Evolutionary conservation across 768 basidiomycete genomes (phyloP), one percentile per base, ranked within the genome.

Genomic region (Boletus rufocinnamomeus): DNA sequence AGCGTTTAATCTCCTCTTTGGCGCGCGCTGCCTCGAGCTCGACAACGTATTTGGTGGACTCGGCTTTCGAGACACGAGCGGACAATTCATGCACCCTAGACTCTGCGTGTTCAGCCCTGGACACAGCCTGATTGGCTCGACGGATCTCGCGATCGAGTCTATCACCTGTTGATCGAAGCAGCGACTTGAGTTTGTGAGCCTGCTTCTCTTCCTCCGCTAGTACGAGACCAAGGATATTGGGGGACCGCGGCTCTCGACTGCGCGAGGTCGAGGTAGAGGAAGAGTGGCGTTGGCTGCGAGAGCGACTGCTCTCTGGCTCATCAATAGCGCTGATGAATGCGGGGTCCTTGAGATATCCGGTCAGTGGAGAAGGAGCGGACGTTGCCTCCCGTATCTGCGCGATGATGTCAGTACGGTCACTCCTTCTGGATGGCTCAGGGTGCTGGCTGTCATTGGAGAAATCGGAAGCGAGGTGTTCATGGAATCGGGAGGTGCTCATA

Each of bases 141-240:
- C 79, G 78, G 53, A 78, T 80, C 73, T 86, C 85, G 48, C 78
- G 73, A 64, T 86, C 82, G 40, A 89, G 75, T 49, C 79, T 77
- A 52, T 84, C 82, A 21, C 78, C 78, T 6, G 85, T 79, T 47
- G 70, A 72, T 52, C 79, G 76, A 25, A 87, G 77, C 27, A 83
- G 65, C 30, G 77, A 75, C 67, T 84, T 86, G 59, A 86, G 76
- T 56, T 80, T 78, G 55, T 77, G 76, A n/a, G 77, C 76, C 63
- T 84, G 82, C 54, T 79, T 78, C 67, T 86, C 84, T 68, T 86
- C 84, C 58, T 86, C 68, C 61, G 80, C 77, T 28, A 80, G 72
- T 28, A 80, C 75, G 14, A 82, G 66, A 3, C 77, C 77, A 52
- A 78, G 74, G 30, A 80, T 68, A 25, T 76, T 67, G 32, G 77